Percentiles rank a stretch among this genome's conserved stretches.
These are phyloP conservation scores for Umbelopsis sp. DNA, from an alignment of 192 early-diverging fungal genomes.

Conservation along the genomic window DNA sequence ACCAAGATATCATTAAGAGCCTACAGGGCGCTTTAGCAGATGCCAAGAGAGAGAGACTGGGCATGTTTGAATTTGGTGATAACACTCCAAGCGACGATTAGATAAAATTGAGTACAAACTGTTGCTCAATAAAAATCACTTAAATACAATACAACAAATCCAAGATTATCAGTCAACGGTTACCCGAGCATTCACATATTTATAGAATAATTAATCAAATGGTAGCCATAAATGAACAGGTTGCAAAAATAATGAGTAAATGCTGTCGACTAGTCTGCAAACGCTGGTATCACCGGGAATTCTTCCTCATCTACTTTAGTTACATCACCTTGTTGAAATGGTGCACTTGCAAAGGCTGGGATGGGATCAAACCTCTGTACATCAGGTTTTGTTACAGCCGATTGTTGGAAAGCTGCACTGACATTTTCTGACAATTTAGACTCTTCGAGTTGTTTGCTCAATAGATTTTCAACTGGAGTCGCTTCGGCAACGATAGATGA, in stretches of 20 bases:
- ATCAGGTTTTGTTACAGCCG: no score
- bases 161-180: no score
- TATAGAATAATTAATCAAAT: no score
- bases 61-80: constrained; percentile 65
- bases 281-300: no score
- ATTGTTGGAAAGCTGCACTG: not conserved
- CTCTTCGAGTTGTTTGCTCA: constrained; percentile 14
- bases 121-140: not conserved
- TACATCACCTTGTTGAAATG: not conserved
- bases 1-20: constrained; percentile 58
- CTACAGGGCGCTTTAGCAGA: constrained; percentile 66
- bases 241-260: no score
- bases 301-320: not conserved
- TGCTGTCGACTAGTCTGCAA: no score
- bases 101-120: not conserved
- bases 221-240: no score
- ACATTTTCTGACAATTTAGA: not conserved
- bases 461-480: constrained; percentile 2
- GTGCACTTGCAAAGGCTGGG: not conserved
- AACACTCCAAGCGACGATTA: constrained; percentile 52
- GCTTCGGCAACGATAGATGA: not conserved
- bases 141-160: not conserved
- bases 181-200: no score
- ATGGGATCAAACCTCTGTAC: no score
- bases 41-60: constrained; percentile 68